Conservation (phyloP, 2,329 filamentous ascomycete species). For the Golovinomyces cichoracearum region DNA sequence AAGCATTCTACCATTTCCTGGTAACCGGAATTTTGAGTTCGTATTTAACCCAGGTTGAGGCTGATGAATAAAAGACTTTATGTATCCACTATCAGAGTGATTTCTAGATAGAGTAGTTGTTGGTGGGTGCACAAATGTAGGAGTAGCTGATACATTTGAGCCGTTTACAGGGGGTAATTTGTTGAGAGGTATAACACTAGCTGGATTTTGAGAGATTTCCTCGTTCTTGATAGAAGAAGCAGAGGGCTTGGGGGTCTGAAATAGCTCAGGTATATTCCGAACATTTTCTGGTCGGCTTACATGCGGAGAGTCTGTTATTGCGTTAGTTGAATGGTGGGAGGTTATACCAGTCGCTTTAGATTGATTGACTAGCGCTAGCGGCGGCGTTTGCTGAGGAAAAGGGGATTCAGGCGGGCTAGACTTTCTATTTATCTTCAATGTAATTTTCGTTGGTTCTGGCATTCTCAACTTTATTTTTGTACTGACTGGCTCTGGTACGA, state of each 20-base stretch:
- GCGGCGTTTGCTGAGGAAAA: conserved; percentile 22
- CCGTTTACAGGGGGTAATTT: no score
- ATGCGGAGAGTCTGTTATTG: not conserved
- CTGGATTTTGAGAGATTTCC: not conserved
- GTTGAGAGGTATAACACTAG: not conserved
- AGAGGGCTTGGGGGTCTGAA: not conserved
- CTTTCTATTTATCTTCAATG: conserved; percentile 39
- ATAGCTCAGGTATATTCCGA: not conserved
- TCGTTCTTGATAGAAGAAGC: not conserved
- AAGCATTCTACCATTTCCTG: conserved; percentile 21
- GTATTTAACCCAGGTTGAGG: conserved; percentile 15
- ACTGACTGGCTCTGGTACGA: conserved; percentile 44
- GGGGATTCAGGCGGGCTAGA: conserved; percentile 27
- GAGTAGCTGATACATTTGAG: no score
- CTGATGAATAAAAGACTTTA: conserved; percentile 13
- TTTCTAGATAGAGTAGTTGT: conserved; percentile 1
- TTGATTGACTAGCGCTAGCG: conserved; percentile 23
- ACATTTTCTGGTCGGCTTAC: not conserved
- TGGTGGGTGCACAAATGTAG: not conserved
- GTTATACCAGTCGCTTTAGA: not conserved
- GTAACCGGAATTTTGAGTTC: conserved; percentile 19
- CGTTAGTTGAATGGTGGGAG: not conserved
- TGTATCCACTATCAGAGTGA: conserved; percentile 9
- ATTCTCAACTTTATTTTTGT: conserved; percentile 64
- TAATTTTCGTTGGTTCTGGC: conserved; percentile 31